Base-by-base conservation (phyloP, 2,329 filamentous ascomycete species). In the Penicillium glabrum region DNA sequence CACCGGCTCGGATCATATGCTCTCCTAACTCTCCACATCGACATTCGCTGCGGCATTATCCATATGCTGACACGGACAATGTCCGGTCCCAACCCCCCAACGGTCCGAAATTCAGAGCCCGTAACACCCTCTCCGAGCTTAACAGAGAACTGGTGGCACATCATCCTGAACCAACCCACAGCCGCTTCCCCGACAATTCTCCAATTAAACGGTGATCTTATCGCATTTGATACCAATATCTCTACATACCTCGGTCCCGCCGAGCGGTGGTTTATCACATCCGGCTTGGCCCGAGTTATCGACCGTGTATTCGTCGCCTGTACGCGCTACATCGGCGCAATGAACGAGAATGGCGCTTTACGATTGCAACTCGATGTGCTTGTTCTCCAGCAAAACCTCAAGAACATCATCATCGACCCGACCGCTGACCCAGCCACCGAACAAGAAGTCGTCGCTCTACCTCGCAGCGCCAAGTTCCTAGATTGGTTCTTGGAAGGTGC, bases 301-400 rank as follows among this genome's bases (percentile, higher is more conserved):
- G 93, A 96, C 71, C 81, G 82, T 9, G 90, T 89, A 69, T 86
- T 98, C 3, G 86, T 97, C 37, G 80, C 86, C 58, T 89, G 89
- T 61, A 86, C 87, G 1, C 79, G 82, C 19, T 83, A 85, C 69
- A 89, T 93, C 45, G 86, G 87, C 49, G 87, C 89, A 8, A 93
- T 99, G 87, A 97, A 99, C 72, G 79, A 77, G 37, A 85, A 89
- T 66, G 95, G 95, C 43, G 90, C 88, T 58, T 86, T 87, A n/a
- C 85, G 92, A 37, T 92, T 99, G 85, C 89, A 92, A 72, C 85
- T 98, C 68, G 96, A 99, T 72, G 91, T 97, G 48, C 83, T 97
- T 24, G 95, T 99, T 41, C 80, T 99, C 51, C 93, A 98, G 76
- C 95, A 99, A 72, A 97, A 96, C 68, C 85, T 99, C 54, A 96